A percentile compares a stretch with the other conserved stretches of the same genome.
phyloP scores from a whole-genome alignment of 2,329 filamentous ascomycete species.

The Macroventuria anomochaeta region DNA sequence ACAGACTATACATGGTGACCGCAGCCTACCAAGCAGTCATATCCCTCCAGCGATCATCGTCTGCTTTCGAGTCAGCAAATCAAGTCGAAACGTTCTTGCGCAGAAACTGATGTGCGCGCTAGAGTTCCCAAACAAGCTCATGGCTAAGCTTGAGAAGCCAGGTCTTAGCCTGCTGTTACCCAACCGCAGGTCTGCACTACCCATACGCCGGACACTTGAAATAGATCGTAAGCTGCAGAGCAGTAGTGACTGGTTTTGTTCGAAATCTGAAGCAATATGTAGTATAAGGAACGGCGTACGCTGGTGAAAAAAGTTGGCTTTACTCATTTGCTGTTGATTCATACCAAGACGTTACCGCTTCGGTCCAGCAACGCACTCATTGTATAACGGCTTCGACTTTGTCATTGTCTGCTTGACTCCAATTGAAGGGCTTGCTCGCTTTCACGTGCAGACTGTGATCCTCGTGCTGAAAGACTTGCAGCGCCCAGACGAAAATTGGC shows the following conservation, averaged over 20 bases:
- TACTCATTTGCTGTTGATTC: too few relatives aligned
- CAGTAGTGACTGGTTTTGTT: not conserved
- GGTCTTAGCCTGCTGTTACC: not conserved
- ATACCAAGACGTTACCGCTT: not conserved
- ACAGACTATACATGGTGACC: not conserved
- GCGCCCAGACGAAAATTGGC: not conserved
- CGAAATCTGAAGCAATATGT: not conserved
- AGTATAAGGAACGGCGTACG: not conserved
- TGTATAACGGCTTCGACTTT: not conserved
- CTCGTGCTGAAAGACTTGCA: too few relatives aligned
- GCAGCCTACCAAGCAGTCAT: not conserved
- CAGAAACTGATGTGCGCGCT: not conserved
- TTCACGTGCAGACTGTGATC: not conserved
- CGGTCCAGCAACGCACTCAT: not conserved
- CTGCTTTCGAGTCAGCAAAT: not conserved
- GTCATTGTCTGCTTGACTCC: not conserved
- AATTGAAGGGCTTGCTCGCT: not conserved
- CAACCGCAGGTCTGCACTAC: not conserved
- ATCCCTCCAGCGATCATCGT: not conserved
- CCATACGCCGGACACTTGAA: not conserved
- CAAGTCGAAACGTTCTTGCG: not conserved
- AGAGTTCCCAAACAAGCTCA: not conserved
- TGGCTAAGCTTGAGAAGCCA: not conserved
- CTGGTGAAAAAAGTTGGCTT: too few relatives aligned
- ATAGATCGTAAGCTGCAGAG: slow-evolving; percentile 3